Evolutionary conservation across 2,329 filamentous ascomycete species (phyloP).

Genomic region (Fusarium sp.): DNA sequence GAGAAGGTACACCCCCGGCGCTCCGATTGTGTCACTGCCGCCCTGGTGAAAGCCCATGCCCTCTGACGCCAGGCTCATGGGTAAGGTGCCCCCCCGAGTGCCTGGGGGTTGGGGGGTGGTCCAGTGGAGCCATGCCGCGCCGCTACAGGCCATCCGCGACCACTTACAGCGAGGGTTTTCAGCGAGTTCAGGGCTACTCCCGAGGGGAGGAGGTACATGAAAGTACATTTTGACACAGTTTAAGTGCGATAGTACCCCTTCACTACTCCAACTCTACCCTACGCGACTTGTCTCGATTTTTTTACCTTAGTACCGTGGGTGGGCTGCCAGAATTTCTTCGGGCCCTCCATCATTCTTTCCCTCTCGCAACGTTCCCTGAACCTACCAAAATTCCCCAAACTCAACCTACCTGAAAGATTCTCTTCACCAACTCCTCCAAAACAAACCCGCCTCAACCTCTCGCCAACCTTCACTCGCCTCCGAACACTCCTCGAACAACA

Average conservation of each 20-base stretch:
- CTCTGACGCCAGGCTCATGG: constrained; percentile 33
- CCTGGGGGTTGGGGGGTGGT: constrained; percentile 18
- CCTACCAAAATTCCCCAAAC: constrained; percentile 32
- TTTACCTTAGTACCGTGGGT: constrained; percentile 20
- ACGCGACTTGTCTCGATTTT: constrained; percentile 23
- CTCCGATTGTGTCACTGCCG: constrained; percentile 17
- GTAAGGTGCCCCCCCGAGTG: constrained; percentile 8
- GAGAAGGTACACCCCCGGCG: constrained; percentile 1
- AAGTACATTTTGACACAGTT: background rate
- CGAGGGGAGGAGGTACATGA: background rate
- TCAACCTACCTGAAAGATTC: constrained; percentile 16
- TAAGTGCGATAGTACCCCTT: background rate
- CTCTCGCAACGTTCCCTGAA: constrained; percentile 30
- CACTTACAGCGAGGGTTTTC: constrained; percentile 27
- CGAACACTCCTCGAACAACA: constrained; percentile 1
- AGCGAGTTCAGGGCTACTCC: constrained; percentile 31
- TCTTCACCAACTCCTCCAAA: constrained; percentile 12
- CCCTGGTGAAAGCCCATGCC: constrained; percentile 8
- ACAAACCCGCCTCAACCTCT: constrained; percentile 6
- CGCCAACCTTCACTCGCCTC: background rate
- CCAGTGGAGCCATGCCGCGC: constrained; percentile 10
- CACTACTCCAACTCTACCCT: constrained; percentile 6
- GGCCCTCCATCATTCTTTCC: constrained; percentile 22
- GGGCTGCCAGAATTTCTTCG: constrained; percentile 38
- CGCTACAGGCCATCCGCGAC: constrained; percentile 3